Evolutionary conservation across 1,284 basidiomycete species (phyloP), one percentile per base, ranked within the genome.

Genomic region (Malassezia sympodialis): DNA sequence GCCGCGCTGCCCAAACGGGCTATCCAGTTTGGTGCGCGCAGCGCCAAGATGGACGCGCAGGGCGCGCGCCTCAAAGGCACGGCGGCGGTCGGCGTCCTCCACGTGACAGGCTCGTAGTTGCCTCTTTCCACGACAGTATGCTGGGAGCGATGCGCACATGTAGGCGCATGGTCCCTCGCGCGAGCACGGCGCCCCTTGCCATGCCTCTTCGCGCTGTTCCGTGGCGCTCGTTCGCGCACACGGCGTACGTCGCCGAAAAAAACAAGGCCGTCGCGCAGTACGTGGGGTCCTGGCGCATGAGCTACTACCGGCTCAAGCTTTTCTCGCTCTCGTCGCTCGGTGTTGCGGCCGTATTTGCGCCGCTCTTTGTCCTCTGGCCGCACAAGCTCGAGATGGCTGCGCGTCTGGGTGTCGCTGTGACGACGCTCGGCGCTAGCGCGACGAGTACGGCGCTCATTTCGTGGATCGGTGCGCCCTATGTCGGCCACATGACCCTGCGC

Each of bases 21-120:
- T 5, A 96, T 96, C 86, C 93, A 98, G 73, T 98, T 98, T 78
- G 93, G 93, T 3, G 68, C 85, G 59, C 82, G 87, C 73, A 90
- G 88, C 44, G 90, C 90, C 3, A 83, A 90, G 67, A 90, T 96
- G 85, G 83, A 86, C 54, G 72, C 73, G 1, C 80, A 78, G 1
- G 77, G 76, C 15, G 60, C 66, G 0, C 53, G 53, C 12, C 57
- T 50, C 17, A 76, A 76, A 52, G 76, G 76, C 49, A 26, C 15
- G 27, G 34, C 46, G 1, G 17, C 44, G 8, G 11, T 46, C 19
- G 30, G 44, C 14, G 26, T 11, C 43, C 44, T 21, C 44, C 44
- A 46, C 44, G 30, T 46, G 27, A 31, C 44, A 15, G 17, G 26
- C 17, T 31, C 27, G 30, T 32, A 24, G 26, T 23, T 27, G 27